Evolutionary conservation across 78 protist genomes (phyloP).

Genomic region (Diacronema lutheri): DNA sequence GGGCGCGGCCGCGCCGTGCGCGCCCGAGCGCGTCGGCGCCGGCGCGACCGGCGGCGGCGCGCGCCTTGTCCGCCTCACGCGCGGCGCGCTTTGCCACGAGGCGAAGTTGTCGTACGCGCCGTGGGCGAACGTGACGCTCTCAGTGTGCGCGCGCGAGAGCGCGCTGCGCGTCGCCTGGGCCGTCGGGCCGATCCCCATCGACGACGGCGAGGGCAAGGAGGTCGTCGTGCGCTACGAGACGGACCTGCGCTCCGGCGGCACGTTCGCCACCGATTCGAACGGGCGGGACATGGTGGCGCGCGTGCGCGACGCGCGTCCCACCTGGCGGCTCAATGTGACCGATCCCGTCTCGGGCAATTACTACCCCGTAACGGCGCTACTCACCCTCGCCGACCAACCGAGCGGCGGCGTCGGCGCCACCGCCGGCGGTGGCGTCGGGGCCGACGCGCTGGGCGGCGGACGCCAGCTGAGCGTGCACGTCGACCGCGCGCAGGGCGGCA

Average conservation of each 20-base stretch:
- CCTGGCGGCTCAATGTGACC: conserved; percentile 47
- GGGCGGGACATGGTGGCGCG: conserved; percentile 80
- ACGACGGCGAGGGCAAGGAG: conserved; percentile 17
- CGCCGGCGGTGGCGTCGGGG: too few species aligned
- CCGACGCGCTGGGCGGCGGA: not conserved
- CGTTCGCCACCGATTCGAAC: conserved; percentile 77
- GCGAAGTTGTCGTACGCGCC: not conserved
- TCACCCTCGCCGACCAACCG: conserved; percentile 46
- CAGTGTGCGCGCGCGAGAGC: not conserved
- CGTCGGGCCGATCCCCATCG: conserved; percentile 32
- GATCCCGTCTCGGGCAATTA: conserved; percentile 81
- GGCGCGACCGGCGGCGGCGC: too few species aligned
- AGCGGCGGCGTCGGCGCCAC: too few species aligned
- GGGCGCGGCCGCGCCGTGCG: not conserved
- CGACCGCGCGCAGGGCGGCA: conserved; percentile 57
- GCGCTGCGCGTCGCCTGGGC: conserved; percentile 37
- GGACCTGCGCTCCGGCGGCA: not conserved
- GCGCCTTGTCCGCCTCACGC: too few species aligned
- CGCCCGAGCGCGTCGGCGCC: too few species aligned
- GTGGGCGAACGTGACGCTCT: conserved; percentile 49
- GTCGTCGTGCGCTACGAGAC: not conserved
- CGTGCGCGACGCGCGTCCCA: conserved; percentile 48
- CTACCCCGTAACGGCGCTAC: conserved; percentile 74
- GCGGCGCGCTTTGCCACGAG: not conserved
- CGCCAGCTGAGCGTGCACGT: conserved; percentile 49